Conservation (phyloP, 148 eudicot genomes). For the Arctostaphylos glauca region DNA sequence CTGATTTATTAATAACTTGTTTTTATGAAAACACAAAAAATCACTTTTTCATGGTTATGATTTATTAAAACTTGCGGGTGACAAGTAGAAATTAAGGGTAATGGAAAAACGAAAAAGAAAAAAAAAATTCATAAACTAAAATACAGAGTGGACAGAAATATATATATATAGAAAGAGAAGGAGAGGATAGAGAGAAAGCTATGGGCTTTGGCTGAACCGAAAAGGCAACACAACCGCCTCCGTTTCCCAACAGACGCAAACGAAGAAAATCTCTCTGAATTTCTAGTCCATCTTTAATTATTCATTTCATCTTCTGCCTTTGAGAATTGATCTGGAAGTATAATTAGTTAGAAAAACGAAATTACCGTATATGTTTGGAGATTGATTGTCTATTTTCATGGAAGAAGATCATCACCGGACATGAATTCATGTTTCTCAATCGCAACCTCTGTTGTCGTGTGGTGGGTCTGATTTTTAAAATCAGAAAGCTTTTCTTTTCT, state of each 20-base stretch:
- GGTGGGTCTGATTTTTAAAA: conserved; percentile 12
- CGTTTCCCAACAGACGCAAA: conserved; percentile 10
- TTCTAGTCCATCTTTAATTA: background rate
- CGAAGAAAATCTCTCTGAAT: background rate
- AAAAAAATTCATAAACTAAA: background rate
- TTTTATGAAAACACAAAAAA: no score
- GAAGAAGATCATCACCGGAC: conserved; percentile 10
- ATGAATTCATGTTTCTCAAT: conserved; percentile 7
- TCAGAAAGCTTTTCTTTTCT: background rate
- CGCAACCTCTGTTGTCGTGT: background rate
- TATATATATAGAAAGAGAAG: background rate
- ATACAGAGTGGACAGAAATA: background rate
- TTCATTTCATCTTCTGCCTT: background rate
- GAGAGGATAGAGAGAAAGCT: conserved; percentile 12
- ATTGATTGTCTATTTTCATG: background rate
- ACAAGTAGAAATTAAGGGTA: background rate
- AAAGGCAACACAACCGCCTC: conserved; percentile 11
- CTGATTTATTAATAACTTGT: no score
- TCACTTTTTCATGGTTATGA: no score
- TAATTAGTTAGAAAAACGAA: background rate
- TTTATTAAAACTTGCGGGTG: no score
- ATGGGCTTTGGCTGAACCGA: conserved; percentile 22
- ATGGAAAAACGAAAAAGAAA: background rate
- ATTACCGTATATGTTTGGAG: background rate
- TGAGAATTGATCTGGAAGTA: background rate